Percentiles rank a stretch among this genome's conserved stretches.
These are phyloP conservation scores for Beauveria australis DNA, from an alignment of 2,329 filamentous ascomycete species.

Conservation along the genomic window DNA sequence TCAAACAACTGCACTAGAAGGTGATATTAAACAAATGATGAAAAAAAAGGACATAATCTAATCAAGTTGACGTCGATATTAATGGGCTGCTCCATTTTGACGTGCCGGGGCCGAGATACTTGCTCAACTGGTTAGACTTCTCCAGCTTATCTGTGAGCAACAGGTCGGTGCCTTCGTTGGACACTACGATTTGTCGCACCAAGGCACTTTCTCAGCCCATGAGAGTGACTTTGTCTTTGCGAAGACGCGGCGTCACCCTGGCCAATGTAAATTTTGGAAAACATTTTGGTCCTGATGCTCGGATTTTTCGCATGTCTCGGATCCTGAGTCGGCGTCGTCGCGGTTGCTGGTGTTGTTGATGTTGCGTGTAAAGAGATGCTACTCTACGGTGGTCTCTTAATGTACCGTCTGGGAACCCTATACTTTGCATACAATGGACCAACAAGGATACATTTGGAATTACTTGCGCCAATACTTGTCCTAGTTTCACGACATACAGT, in stretches of 20 bases:
- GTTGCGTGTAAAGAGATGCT: too few species aligned
- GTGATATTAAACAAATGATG: not conserved
- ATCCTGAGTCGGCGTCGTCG: constrained; percentile 31
- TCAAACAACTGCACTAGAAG: not conserved
- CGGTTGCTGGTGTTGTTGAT: too few species aligned
- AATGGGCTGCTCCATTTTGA: not conserved
- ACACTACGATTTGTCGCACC: constrained; percentile 49
- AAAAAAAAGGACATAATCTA: not conserved
- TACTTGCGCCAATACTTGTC: not conserved
- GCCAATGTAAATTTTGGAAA: constrained; percentile 66
- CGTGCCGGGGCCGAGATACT: not conserved
- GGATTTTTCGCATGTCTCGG: constrained; percentile 79
- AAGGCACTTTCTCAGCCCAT: constrained; percentile 87
- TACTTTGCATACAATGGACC: too few species aligned
- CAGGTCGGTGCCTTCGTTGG: constrained; percentile 30
- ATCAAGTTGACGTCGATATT: too few species aligned
- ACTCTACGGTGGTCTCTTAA: too few species aligned
- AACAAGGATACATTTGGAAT: too few species aligned
- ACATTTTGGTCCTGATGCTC: constrained; percentile 66
- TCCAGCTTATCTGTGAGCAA: not conserved
- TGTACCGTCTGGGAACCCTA: too few species aligned
- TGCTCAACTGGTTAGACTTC: not conserved
- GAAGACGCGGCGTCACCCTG: constrained; percentile 67
- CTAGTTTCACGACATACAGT: not conserved
- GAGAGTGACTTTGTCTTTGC: constrained; percentile 72